A percentile compares a stretch with the other conserved stretches of the same genome.
Conservation (phyloP, 768 basidiomycete species). For the Hebeloma cylindrosporum region DNA sequence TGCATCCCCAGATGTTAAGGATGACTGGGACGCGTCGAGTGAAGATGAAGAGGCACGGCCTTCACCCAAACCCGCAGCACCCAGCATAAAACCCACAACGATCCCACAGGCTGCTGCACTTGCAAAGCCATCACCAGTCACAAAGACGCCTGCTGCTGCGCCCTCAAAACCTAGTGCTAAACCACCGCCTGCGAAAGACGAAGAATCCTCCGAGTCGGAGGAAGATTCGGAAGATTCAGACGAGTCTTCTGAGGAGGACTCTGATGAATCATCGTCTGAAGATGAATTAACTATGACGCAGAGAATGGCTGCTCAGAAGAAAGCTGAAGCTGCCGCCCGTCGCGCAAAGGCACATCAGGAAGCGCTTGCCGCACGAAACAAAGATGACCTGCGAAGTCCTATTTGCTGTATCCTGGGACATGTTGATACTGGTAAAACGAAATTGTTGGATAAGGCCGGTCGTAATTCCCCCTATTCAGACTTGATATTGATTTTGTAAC, state of each 20-base stretch:
- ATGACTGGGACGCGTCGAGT: conserved; percentile 52
- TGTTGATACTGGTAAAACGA: conserved; percentile 99
- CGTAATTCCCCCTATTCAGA: conserved; percentile 2
- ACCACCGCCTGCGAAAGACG: conserved; percentile 26
- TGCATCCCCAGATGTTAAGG: conserved; percentile 35
- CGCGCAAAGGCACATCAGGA: conserved; percentile 77
- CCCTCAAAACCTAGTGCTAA: conserved; percentile 28
- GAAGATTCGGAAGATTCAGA: conserved; percentile 47
- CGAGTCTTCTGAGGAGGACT: conserved; percentile 50
- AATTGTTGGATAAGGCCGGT: conserved; percentile 89
- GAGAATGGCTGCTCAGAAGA: conserved; percentile 65
- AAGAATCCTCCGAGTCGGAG: conserved; percentile 38
- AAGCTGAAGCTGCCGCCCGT: conserved; percentile 83
- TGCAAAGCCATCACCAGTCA: conserved; percentile 16
- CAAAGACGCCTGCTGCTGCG: conserved; percentile 24
- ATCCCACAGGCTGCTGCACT: conserved; percentile 10
- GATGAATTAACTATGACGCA: conserved; percentile 71
- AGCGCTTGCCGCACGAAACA: conserved; percentile 82
- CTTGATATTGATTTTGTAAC: not conserved
- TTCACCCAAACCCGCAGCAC: not conserved
- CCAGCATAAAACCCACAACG: not conserved
- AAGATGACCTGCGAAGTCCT: conserved; percentile 90
- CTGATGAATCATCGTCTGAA: conserved; percentile 53
- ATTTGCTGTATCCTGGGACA: conserved; percentile 99
- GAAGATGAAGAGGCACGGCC: conserved; percentile 38